Evolutionary conservation across 208 protist genomes (phyloP).

Genomic region (Herpetomonas muscarum): DNA sequence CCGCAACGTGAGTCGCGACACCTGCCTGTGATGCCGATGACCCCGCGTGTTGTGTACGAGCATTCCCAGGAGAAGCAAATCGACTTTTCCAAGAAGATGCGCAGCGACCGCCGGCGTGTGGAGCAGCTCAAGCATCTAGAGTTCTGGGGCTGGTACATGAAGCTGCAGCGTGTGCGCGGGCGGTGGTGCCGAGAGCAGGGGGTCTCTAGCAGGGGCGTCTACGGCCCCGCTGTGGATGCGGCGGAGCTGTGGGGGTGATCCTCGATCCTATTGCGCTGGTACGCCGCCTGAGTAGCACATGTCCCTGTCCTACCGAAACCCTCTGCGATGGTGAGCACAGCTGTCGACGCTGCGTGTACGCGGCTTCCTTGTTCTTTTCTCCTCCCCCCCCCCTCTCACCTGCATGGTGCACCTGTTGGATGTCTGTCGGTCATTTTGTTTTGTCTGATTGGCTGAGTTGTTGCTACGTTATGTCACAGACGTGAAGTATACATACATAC

Average conservation of each 20-base stretch:
- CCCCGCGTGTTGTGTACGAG: constrained; percentile 86
- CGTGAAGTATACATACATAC: constrained; percentile 1
- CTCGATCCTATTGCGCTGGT: neutral
- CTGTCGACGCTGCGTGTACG: neutral
- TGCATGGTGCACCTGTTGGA: no score
- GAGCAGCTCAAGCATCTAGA: constrained; percentile 73
- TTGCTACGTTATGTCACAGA: neutral
- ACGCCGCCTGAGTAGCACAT: neutral
- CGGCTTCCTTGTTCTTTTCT: neutral
- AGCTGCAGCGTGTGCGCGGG: constrained; percentile 87
- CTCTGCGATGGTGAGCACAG: no score
- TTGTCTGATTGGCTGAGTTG: neutral
- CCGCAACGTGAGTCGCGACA: constrained; percentile 87
- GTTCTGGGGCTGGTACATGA: constrained; percentile 92
- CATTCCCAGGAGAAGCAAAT: constrained; percentile 82
- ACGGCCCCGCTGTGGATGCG: constrained; percentile 87
- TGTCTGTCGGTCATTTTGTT: constrained; percentile 4
- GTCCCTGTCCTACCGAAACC: no score
- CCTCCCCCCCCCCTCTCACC: no score
- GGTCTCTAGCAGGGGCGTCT: constrained; percentile 85
- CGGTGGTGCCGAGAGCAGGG: constrained; percentile 88
- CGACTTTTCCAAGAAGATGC: constrained; percentile 77
- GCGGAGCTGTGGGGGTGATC: constrained; percentile 87
- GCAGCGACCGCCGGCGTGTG: constrained; percentile 59
- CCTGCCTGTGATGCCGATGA: constrained; percentile 88